phyloP scores from a whole-genome alignment of 805 yeast genomes.

The Saccharomycopsis javanensis region DNA sequence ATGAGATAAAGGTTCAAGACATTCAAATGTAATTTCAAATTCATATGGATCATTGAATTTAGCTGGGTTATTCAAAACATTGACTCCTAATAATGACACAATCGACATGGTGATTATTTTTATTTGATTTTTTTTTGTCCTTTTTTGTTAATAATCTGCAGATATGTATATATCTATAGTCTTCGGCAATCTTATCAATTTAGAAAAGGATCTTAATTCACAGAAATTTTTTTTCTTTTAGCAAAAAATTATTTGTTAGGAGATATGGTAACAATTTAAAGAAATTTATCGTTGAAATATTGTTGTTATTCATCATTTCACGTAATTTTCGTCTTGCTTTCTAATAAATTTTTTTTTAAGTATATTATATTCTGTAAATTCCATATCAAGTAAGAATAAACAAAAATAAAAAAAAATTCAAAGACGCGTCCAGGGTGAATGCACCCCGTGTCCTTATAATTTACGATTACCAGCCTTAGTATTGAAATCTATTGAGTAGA shows the following conservation, averaged over 20 bases:
- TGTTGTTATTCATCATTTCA: no score
- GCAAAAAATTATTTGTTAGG: no score
- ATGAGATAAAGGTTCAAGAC: constrained; percentile 73
- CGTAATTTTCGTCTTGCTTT: background rate
- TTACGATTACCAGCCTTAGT: no score
- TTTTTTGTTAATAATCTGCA: background rate
- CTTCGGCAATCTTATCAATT: no score
- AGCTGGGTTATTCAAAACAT: constrained; percentile 91
- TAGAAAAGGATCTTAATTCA: no score
- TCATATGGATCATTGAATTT: constrained; percentile 88
- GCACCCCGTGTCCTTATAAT: no score
- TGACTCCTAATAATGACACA: constrained; percentile 83
- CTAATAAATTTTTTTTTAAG: background rate
- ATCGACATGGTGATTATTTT: constrained; percentile 56
- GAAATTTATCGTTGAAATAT: background rate
- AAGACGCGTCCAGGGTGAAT: background rate
- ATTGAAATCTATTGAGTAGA: no score
- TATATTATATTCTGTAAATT: background rate
- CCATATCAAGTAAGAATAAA: background rate
- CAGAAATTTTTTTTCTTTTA: no score
- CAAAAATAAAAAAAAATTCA: background rate
- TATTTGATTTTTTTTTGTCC: background rate
- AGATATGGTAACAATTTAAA: no score
- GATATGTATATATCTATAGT: no score
- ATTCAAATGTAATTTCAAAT: constrained; percentile 95